Percentiles rank a stretch among this genome's conserved stretches.
Conservation (phyloP, 139 green algal genomes). For the Volvox africanus region DNA sequence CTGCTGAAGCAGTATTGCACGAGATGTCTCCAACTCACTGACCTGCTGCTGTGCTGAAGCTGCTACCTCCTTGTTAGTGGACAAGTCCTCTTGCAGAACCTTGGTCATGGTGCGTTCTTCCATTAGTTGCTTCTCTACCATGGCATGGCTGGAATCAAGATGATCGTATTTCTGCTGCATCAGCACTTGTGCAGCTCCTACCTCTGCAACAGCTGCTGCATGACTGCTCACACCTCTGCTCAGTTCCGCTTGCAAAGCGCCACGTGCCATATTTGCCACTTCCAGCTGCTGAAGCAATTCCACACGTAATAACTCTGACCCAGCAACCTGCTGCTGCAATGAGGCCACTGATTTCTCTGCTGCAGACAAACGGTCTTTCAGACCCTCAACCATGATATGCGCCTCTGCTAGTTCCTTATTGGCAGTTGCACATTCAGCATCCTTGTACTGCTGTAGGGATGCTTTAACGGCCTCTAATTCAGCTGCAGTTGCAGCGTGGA, state of each 20-base stretch:
- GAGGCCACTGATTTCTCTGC: too few species aligned
- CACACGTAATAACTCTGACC: not conserved
- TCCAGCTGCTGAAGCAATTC: not conserved
- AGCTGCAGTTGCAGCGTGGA: not conserved
- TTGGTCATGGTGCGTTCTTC: not conserved
- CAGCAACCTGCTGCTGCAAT: not conserved
- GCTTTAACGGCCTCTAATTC: not conserved
- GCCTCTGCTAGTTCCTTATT: too few species aligned
- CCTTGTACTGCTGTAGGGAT: not conserved
- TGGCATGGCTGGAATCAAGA: not conserved
- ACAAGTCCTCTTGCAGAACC: not conserved
- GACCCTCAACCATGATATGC: not conserved
- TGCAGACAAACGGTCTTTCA: too few species aligned
- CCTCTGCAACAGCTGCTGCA: not conserved
- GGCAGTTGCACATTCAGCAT: too few species aligned
- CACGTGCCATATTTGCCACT: too few species aligned
- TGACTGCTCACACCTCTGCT: not conserved
- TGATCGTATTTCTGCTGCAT: not conserved
- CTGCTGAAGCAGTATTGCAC: not conserved
- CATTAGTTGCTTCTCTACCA: not conserved
- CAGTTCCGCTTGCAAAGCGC: not conserved
- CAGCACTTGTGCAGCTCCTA: not conserved
- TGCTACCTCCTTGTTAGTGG: not conserved
- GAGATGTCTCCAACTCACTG: not conserved
- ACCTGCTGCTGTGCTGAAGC: not conserved